Evolutionary conservation across 164 flowering plant genomes (phyloP).

Genomic region (Macadamia integrifolia): DNA sequence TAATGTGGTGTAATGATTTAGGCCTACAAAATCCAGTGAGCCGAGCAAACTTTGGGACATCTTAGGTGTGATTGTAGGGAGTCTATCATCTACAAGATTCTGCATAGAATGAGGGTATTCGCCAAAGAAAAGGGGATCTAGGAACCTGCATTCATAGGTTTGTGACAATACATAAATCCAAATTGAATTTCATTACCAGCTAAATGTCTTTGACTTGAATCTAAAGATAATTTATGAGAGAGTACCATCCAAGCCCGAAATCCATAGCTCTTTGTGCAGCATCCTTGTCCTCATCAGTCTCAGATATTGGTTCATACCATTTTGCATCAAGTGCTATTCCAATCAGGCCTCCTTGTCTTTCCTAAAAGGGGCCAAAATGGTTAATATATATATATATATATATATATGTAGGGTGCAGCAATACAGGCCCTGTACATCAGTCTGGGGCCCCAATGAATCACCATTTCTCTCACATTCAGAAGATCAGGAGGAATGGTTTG

Average conservation of each 20-base stretch:
- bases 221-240: background rate
- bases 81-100: constrained; percentile 50
- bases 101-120: constrained; percentile 77
- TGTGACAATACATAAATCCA: constrained; percentile 4
- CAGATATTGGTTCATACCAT: constrained; percentile 80
- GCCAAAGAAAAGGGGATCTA: constrained; percentile 78
- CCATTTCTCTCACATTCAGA: no score
- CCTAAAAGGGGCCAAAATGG: constrained; percentile 24
- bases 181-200: constrained; percentile 2
- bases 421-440: no score
- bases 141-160: constrained; percentile 59
- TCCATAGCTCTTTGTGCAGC: constrained; percentile 85
- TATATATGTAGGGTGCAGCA: no score
- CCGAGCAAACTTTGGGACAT: constrained; percentile 38
- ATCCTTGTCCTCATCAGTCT: constrained; percentile 57
- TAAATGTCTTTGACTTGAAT: background rate
- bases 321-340: constrained; percentile 81
- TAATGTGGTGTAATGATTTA: constrained; percentile 81
- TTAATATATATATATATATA: no score
- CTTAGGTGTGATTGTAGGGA: constrained; percentile 49
- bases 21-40: constrained; percentile 68
- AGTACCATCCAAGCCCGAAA: constrained; percentile 76
- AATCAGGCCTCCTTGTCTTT: constrained; percentile 57
- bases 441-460: no score
- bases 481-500: no score